Conservation (phyloP, 495 filamentous ascomycete genomes). For the Aspergillus nanangensis region DNA sequence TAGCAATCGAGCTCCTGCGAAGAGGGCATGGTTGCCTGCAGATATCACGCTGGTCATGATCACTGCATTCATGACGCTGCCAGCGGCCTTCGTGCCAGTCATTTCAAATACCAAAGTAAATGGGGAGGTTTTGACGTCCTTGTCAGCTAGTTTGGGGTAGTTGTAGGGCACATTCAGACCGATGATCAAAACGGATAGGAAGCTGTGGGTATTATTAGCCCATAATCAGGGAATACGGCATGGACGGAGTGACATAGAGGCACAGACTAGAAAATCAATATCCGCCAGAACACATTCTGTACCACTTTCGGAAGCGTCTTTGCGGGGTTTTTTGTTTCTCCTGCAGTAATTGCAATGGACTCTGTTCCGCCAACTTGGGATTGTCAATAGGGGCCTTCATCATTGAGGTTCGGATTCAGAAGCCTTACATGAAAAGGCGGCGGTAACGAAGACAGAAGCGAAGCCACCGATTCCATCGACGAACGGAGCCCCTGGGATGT, state of each 20-base stretch:
- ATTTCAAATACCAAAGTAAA: slow-evolving; percentile 51
- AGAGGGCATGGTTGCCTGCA: slow-evolving; percentile 50
- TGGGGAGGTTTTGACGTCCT: slow-evolving; percentile 39
- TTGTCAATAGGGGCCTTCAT: slow-evolving; percentile 5
- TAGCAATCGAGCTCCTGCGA: slow-evolving; percentile 48
- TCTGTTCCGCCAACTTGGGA: slow-evolving; percentile 47
- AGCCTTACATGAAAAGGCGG: slow-evolving; percentile 45
- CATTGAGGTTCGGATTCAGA: not conserved
- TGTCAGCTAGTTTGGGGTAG: slow-evolving; percentile 37
- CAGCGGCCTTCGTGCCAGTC: slow-evolving; percentile 44
- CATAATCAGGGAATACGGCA: no score
- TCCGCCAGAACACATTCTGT: slow-evolving; percentile 51
- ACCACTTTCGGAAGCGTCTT: slow-evolving; percentile 45
- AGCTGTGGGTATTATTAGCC: no score
- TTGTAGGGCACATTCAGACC: slow-evolving; percentile 53
- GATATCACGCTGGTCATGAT: slow-evolving; percentile 52
- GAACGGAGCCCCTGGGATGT: slow-evolving; percentile 46
- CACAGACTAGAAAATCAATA: slow-evolving; percentile 51
- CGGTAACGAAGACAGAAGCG: slow-evolving; percentile 49
- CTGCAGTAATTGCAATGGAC: slow-evolving; percentile 53
- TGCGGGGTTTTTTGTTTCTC: slow-evolving; percentile 47
- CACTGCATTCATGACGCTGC: slow-evolving; percentile 53
- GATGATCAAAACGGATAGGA: slow-evolving; percentile 45
- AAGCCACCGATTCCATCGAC: slow-evolving; percentile 51
- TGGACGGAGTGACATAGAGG: no score